These are phyloP conservation scores for Dioszegia crocea DNA, from an alignment of 768 basidiomycete species.

Conservation along the genomic window DNA sequence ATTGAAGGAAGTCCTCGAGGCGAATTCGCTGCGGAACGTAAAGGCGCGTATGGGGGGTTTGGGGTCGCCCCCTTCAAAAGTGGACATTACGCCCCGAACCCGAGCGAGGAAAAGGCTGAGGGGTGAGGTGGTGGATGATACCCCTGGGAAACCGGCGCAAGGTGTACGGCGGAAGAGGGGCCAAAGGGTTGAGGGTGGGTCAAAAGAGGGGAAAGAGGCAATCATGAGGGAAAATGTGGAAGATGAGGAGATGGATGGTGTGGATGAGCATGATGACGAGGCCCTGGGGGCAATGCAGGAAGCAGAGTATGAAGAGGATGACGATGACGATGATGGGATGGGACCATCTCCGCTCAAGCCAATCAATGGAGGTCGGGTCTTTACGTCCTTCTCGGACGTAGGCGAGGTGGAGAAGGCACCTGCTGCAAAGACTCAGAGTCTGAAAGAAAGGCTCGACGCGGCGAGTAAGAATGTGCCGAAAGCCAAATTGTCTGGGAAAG, in stretches of 20 bases:
- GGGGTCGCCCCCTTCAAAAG: neutral
- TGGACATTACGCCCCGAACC: conserved; percentile 35
- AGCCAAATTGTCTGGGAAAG: too few relatives aligned
- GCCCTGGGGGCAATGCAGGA: neutral
- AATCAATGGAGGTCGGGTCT: conserved; percentile 8
- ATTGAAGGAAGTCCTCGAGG: conserved; percentile 29
- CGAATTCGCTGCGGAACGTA: conserved; percentile 30
- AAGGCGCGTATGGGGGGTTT: conserved; percentile 12
- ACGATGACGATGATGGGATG: conserved; percentile 27
- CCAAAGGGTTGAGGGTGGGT: neutral
- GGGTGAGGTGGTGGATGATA: conserved; percentile 40
- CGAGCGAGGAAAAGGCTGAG: conserved; percentile 34
- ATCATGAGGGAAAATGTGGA: too few relatives aligned
- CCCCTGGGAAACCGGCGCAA: conserved; percentile 27
- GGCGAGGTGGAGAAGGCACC: neutral
- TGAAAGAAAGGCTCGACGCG: neutral
- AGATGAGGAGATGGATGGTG: neutral
- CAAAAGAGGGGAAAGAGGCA: neutral
- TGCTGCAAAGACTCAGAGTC: neutral
- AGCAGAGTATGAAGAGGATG: conserved; percentile 7
- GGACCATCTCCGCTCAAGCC: conserved; percentile 38
- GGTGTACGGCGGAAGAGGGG: conserved; percentile 10
- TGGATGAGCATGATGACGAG: neutral
- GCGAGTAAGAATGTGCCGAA: neutral
- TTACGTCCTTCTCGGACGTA: conserved; percentile 20